phyloP scores from a whole-genome alignment of 768 basidiomycete genomes.

The Termitomyces sp. region DNA sequence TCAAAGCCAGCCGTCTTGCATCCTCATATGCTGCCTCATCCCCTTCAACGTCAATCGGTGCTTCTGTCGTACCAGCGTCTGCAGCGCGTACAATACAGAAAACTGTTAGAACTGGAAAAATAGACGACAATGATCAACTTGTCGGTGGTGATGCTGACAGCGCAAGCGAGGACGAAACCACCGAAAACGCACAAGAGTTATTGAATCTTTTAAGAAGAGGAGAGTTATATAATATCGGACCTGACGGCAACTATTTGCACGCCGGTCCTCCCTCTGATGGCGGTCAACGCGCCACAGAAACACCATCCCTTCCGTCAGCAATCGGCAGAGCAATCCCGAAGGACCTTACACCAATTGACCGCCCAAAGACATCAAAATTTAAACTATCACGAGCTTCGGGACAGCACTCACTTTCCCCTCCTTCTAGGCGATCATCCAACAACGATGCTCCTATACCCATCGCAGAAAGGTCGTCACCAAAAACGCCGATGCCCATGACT shows the following conservation, averaged over 20 bases:
- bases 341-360: slow-evolving; percentile 25
- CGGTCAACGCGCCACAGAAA: not conserved
- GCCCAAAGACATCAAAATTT: slow-evolving; percentile 44
- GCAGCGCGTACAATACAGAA: slow-evolving; percentile 43
- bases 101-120: slow-evolving; percentile 51
- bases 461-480: slow-evolving; percentile 30
- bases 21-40: slow-evolving; percentile 39
- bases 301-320: slow-evolving; percentile 3
- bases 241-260: slow-evolving; percentile 32
- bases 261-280: slow-evolving; percentile 10
- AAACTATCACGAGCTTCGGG: slow-evolving; percentile 35
- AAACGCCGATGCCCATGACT: slow-evolving; percentile 16
- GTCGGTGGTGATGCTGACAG: slow-evolving; percentile 51
- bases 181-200: slow-evolving; percentile 42
- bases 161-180: slow-evolving; percentile 51
- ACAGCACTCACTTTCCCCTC: slow-evolving; percentile 16
- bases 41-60: slow-evolving; percentile 35
- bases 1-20: slow-evolving; percentile 55
- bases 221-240: slow-evolving; percentile 49
- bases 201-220: slow-evolving; percentile 47
- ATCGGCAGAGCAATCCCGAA: slow-evolving; percentile 6
- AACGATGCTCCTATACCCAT: slow-evolving; percentile 22
- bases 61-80: slow-evolving; percentile 38
- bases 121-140: slow-evolving; percentile 43
- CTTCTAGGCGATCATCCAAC: not conserved